Conservation (phyloP, 1,284 basidiomycete genomes). For the Phlebopus sp. region DNA sequence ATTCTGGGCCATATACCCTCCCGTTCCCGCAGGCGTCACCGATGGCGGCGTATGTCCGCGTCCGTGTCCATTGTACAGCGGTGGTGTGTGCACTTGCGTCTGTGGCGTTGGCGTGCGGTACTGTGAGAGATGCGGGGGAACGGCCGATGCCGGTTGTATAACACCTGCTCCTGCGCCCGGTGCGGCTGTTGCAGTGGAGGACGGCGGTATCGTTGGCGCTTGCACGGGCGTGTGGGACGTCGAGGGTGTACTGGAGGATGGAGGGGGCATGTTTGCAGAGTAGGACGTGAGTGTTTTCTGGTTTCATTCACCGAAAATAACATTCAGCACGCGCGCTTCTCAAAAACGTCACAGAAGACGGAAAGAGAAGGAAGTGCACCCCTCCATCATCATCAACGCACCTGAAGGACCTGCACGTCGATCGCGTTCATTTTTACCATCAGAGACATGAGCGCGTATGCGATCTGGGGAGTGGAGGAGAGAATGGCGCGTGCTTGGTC, state of each 20-base stretch:
- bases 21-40: conserved; percentile 11
- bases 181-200: too few relatives aligned
- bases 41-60: conserved; percentile 30
- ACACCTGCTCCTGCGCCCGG: too few relatives aligned
- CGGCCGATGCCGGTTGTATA: conserved; percentile 29
- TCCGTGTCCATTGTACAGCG: conserved; percentile 24
- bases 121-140: conserved; percentile 47
- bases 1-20: conserved; percentile 18
- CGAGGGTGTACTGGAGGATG: conserved; percentile 17
- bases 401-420: conserved; percentile 70
- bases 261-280: conserved; percentile 28
- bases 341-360: neutral
- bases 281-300: conserved; percentile 37
- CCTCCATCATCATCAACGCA: too few relatives aligned
- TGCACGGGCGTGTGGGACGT: conserved; percentile 28
- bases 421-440: conserved; percentile 76
- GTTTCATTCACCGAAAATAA: conserved; percentile 3
- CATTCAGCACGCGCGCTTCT: neutral
- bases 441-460: conserved; percentile 68
- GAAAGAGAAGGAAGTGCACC: neutral
- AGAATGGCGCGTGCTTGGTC: conserved; percentile 65
- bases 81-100: conserved; percentile 31
- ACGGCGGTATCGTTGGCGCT: conserved; percentile 10
- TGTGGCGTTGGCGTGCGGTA: conserved; percentile 46
- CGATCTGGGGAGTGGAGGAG: conserved; percentile 68